These are phyloP conservation scores for Claviceps sp. DNA, from an alignment of 2,329 filamentous ascomycete species.

Conservation along the genomic window DNA sequence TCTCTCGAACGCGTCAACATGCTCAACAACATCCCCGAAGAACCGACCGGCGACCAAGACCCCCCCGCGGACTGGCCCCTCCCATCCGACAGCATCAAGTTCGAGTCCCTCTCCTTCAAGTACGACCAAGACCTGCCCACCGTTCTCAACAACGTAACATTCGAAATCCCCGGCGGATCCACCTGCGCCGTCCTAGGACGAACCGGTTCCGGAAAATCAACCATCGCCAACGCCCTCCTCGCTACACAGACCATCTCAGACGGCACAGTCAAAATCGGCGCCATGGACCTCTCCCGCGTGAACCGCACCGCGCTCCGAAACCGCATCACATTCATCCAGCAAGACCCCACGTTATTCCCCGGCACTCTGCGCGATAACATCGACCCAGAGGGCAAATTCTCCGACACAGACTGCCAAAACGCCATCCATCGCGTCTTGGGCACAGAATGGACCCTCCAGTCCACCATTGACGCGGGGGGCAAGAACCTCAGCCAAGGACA, in stretches of 20 bases:
- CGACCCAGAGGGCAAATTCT: constrained; percentile 49
- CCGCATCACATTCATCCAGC: constrained; percentile 49
- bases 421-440: constrained; percentile 49
- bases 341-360: constrained; percentile 49
- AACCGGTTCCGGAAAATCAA: constrained; percentile 81
- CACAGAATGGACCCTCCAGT: constrained; percentile 30
- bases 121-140: constrained; percentile 70
- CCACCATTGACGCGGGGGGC: constrained; percentile 44
- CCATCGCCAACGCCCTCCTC: constrained; percentile 47
- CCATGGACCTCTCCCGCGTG: constrained; percentile 36
- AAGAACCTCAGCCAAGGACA: constrained; percentile 51
- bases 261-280: constrained; percentile 41
- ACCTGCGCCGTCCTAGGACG: constrained; percentile 62
- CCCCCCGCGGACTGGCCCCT: constrained; percentile 69
- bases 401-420: constrained; percentile 34
- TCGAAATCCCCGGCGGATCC: constrained; percentile 55
- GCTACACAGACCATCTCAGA: constrained; percentile 38
- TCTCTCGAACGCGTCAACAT: constrained; percentile 79
- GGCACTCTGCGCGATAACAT: constrained; percentile 50
- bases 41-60: constrained; percentile 50
- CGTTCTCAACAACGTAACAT: constrained; percentile 52
- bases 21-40: constrained; percentile 65
- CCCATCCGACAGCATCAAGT: constrained; percentile 57
- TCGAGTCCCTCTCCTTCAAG: constrained; percentile 63
- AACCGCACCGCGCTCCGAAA: constrained; percentile 42